Conservation (phyloP, 2,329 filamentous ascomycete species). For the Aspergillus aculeatinus region DNA sequence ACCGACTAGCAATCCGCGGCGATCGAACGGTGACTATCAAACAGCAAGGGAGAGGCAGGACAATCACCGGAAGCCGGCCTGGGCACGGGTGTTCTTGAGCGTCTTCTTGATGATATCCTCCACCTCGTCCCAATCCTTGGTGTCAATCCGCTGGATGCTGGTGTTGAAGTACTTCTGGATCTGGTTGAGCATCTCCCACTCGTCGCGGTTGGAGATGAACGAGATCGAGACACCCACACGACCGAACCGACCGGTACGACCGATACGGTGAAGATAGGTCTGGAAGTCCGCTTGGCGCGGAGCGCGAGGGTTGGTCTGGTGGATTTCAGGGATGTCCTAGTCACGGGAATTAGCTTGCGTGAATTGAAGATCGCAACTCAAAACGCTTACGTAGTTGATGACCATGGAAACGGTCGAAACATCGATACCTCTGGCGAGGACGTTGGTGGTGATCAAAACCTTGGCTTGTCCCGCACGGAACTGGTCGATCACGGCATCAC, state of each 20-base stretch:
- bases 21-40: not conserved
- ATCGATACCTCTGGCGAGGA: conserved; percentile 93
- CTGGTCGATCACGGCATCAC: conserved; percentile 79
- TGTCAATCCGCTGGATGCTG: conserved; percentile 76
- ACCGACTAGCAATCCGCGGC: not conserved
- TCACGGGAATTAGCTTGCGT: not conserved
- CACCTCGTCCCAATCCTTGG: conserved; percentile 85
- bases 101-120: conserved; percentile 79
- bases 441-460: conserved; percentile 96
- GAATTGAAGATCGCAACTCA: too few species aligned
- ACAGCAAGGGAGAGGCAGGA: not conserved
- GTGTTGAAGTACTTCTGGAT: conserved; percentile 81
- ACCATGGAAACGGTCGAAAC: conserved; percentile 92
- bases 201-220: conserved; percentile 83
- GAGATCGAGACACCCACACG: conserved; percentile 94
- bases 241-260: conserved; percentile 92
- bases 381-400: conserved; percentile 74
- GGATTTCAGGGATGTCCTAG: conserved; percentile 66
- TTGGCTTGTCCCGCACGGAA: conserved; percentile 88
- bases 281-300: conserved; percentile 74
- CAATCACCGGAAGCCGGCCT: conserved; percentile 34
- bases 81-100: conserved; percentile 60
- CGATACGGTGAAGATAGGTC: conserved; percentile 97
- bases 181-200: conserved; percentile 73
- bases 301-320: conserved; percentile 56